Evolutionary conservation across 192 early-diverging fungal genomes (phyloP).

Genomic region (Gaertneriomyces semiglobifer): DNA sequence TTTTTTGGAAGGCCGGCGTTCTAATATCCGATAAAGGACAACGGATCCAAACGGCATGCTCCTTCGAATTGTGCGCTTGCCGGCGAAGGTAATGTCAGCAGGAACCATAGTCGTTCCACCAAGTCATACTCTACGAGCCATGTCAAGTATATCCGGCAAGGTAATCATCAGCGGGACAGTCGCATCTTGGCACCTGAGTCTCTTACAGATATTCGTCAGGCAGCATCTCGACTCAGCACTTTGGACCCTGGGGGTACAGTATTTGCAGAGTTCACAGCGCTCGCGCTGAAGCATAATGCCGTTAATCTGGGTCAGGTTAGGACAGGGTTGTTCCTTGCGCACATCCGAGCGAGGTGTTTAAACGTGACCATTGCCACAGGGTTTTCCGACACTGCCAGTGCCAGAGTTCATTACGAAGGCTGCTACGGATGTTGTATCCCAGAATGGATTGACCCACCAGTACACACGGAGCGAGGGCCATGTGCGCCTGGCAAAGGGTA

Average conservation of each 20-base stretch:
- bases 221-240: constrained; percentile 22
- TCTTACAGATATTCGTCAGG: not conserved
- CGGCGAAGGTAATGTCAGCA: too few relatives aligned
- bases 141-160: too few relatives aligned
- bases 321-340: constrained; percentile 35
- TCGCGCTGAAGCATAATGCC: constrained; percentile 75
- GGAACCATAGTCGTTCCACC: too few relatives aligned
- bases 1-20: too few relatives aligned
- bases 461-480: constrained; percentile 70
- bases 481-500: constrained; percentile 37
- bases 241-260: constrained; percentile 50
- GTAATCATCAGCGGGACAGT: too few relatives aligned
- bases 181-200: not conserved
- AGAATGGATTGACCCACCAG: constrained; percentile 69
- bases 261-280: constrained; percentile 72
- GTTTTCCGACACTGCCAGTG: constrained; percentile 73
- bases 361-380: constrained; percentile 30
- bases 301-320: constrained; percentile 92
- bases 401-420: constrained; percentile 78
- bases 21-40: too few relatives aligned
- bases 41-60: too few relatives aligned
- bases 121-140: too few relatives aligned
- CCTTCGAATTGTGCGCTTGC: too few relatives aligned
- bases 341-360: constrained; percentile 6
- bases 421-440: constrained; percentile 63